Percentiles rank a stretch among this genome's conserved stretches.
Conservation (phyloP, 768 basidiomycete genomes). For the Daedaleopsis nitida region DNA sequence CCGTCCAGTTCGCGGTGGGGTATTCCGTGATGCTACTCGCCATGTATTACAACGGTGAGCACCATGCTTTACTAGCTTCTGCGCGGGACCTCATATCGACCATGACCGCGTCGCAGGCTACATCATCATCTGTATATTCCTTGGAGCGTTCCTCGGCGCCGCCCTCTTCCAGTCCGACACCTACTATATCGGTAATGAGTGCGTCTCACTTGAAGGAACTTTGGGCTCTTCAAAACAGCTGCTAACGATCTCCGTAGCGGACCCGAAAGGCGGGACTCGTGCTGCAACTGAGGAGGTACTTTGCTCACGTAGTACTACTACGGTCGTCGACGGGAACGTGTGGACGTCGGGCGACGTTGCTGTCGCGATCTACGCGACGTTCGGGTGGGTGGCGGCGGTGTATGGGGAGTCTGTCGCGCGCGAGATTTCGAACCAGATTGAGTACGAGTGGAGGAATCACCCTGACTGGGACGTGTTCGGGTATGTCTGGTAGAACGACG, state of each 20-base stretch:
- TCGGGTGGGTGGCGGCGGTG: no score
- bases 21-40: constrained; percentile 4
- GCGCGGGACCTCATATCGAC: background rate
- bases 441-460: background rate
- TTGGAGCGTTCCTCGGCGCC: constrained; percentile 3
- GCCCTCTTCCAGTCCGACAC: constrained; percentile 1
- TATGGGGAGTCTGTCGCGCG: no score
- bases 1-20: constrained; percentile 1
- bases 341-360: no score
- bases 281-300: background rate
- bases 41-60: constrained; percentile 4
- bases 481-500: no score
- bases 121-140: constrained; percentile 4
- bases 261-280: background rate
- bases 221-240: background rate
- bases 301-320: no score
- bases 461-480: background rate
- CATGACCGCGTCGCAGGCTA: background rate
- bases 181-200: background rate
- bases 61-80: no score
- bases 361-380: no score
- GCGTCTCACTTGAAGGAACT: background rate
- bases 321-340: no score
- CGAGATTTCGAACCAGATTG: no score
- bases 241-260: background rate